A percentile compares a stretch with the other conserved stretches of the same genome.
Evolutionary conservation across 176 grass and related monocot genomes (phyloP).

Genomic region (Triticum urartu): DNA sequence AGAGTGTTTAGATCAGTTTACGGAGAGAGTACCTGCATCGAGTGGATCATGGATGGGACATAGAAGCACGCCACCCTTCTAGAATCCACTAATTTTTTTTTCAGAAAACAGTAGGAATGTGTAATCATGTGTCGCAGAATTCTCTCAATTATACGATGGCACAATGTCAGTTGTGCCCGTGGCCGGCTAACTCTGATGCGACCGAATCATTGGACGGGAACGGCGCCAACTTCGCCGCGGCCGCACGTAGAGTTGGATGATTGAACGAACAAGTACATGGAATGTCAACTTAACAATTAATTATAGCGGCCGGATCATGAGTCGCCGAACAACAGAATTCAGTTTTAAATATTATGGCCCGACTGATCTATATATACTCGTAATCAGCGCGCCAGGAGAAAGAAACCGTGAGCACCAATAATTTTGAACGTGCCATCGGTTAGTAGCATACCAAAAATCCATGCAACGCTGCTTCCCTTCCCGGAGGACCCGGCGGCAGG

Average conservation of each 20-base stretch:
- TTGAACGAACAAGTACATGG: background rate
- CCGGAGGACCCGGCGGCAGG: background rate
- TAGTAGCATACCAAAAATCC: background rate
- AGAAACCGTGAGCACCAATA: background rate
- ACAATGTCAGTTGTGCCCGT: background rate
- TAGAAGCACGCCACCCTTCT: background rate
- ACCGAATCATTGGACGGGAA: slow-evolving; percentile 34
- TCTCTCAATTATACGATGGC: background rate
- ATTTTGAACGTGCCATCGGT: background rate
- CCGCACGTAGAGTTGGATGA: slow-evolving; percentile 26
- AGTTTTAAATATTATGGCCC: background rate
- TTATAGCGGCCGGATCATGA: slow-evolving; percentile 1
- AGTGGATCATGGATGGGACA: background rate
- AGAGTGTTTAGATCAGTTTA: no score
- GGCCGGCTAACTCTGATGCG: background rate
- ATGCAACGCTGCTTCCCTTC: slow-evolving; percentile 34
- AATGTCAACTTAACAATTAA: slow-evolving; percentile 26
- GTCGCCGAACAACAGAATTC: background rate
- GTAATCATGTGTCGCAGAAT: background rate
- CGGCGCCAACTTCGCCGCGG: slow-evolving; percentile 32
- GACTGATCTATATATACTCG: slow-evolving; percentile 2
- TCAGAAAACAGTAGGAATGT: background rate
- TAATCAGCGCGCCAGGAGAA: background rate
- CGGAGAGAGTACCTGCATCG: no score
- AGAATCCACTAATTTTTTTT: background rate